phyloP scores from a whole-genome alignment of 192 early-diverging fungal species.

The Backusella luteola region DNA sequence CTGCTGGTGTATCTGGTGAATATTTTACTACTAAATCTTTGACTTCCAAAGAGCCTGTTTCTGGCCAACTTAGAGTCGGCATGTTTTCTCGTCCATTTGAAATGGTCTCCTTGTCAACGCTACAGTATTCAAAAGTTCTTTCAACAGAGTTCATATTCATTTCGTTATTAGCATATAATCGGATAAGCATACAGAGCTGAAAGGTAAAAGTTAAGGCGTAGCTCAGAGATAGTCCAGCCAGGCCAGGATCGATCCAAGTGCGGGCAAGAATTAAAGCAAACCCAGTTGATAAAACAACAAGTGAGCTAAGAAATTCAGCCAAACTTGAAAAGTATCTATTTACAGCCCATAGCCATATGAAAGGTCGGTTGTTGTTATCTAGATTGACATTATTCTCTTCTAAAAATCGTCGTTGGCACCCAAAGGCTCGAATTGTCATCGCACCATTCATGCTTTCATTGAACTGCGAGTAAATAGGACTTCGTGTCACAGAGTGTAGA shows the following conservation, averaged over 20 bases:
- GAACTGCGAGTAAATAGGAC: constrained; percentile 79
- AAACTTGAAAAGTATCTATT: constrained; percentile 84
- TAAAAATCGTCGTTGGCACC: constrained; percentile 61
- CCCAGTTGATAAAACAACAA: constrained; percentile 67
- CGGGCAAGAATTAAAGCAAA: constrained; percentile 54
- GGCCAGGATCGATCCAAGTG: constrained; percentile 67
- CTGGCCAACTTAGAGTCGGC: constrained; percentile 27
- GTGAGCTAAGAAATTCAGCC: constrained; percentile 69
- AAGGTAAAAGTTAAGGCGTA: constrained; percentile 83
- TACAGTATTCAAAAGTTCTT: constrained; percentile 78
- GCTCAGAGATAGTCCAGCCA: constrained; percentile 80
- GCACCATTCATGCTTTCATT: constrained; percentile 70
- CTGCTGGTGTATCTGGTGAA: constrained; percentile 41
- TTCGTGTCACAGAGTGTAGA: constrained; percentile 70
- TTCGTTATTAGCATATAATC: constrained; percentile 77
- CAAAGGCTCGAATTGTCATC: constrained; percentile 85
- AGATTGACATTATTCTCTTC: constrained; percentile 34
- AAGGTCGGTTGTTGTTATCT: constrained; percentile 80
- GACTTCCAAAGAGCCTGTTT: constrained; percentile 31
- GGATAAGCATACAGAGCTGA: constrained; percentile 73
- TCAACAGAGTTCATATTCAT: constrained; percentile 88
- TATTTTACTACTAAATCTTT: constrained; percentile 35
- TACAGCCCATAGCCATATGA: constrained; percentile 75
- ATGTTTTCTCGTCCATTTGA: background rate
- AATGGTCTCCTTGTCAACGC: constrained; percentile 73